Evolutionary conservation across 163 green algal genomes (phyloP).

Genomic region (Prototheca wickerhamii): DNA sequence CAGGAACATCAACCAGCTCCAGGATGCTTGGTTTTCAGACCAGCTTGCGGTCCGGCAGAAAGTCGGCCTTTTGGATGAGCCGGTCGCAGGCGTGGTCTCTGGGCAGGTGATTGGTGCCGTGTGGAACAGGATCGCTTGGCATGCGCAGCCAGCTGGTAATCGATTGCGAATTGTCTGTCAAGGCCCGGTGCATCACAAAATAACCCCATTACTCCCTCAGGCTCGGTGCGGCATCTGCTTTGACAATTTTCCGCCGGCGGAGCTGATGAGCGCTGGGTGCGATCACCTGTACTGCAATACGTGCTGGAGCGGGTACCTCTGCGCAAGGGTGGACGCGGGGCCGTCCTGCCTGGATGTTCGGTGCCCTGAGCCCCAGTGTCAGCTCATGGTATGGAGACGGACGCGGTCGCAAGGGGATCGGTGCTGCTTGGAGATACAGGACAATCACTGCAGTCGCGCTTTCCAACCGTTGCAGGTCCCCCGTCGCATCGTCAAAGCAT

Average conservation of each 20-base stretch:
- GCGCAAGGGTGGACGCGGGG: slow-evolving; percentile 55
- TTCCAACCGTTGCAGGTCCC: slow-evolving; percentile 48
- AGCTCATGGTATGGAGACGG: slow-evolving; percentile 35
- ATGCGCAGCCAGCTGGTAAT: too few relatives aligned
- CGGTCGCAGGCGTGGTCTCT: too few relatives aligned
- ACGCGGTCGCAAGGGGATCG: not conserved
- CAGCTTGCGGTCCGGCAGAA: too few relatives aligned
- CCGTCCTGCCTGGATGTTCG: slow-evolving; percentile 71
- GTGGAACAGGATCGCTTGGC: too few relatives aligned
- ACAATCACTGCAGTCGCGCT: too few relatives aligned
- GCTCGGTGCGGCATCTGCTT: slow-evolving; percentile 88
- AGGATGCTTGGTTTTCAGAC: too few relatives aligned
- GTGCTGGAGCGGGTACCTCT: slow-evolving; percentile 89
- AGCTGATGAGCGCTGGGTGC: slow-evolving; percentile 59
- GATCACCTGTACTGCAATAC: slow-evolving; percentile 75
- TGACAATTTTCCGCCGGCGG: slow-evolving; percentile 41
- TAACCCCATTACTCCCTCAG: slow-evolving; percentile 23
- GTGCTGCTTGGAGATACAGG: too few relatives aligned
- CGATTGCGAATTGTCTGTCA: too few relatives aligned
- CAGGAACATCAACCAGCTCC: too few relatives aligned
- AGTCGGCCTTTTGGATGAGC: too few relatives aligned
- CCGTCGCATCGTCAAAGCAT: slow-evolving; percentile 38
- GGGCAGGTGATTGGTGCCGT: too few relatives aligned
- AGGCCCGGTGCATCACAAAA: slow-evolving; percentile 41
- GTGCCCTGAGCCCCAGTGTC: slow-evolving; percentile 75